These are phyloP conservation scores for Candida golubevii DNA, from an alignment of 805 yeast species.

Conservation along the genomic window DNA sequence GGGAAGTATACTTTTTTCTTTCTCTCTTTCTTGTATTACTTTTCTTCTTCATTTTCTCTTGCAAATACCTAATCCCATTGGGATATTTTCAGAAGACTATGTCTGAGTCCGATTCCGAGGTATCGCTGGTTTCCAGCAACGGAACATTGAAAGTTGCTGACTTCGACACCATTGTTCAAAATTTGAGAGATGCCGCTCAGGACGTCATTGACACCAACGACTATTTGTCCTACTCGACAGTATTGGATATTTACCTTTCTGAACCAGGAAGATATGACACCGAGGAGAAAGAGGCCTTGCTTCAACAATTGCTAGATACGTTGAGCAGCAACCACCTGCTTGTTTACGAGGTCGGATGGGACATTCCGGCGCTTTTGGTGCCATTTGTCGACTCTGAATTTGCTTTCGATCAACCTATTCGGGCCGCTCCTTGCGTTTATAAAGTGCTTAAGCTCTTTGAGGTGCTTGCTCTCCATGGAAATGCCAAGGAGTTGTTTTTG, in stretches of 20 bases:
- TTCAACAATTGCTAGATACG: slow-evolving; percentile 42
- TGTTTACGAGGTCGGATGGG: slow-evolving; percentile 81
- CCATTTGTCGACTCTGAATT: slow-evolving; percentile 44
- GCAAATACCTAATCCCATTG: too few species aligned
- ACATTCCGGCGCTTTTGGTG: slow-evolving; percentile 67
- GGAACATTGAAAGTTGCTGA: slow-evolving; percentile 15
- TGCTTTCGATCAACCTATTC: slow-evolving; percentile 23
- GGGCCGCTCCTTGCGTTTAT: slow-evolving; percentile 38
- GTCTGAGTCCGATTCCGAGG: slow-evolving; percentile 13
- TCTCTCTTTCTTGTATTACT: too few species aligned
- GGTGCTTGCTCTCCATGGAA: slow-evolving; percentile 62
- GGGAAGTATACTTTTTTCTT: too few species aligned
- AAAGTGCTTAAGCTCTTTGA: slow-evolving; percentile 50
- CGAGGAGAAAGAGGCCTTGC: slow-evolving; percentile 48
- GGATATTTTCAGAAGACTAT: background rate
- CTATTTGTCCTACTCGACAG: slow-evolving; percentile 66
- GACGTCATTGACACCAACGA: slow-evolving; percentile 49
- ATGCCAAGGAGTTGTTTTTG: slow-evolving; percentile 75
- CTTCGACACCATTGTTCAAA: slow-evolving; percentile 25
- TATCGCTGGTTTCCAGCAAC: slow-evolving; percentile 13
- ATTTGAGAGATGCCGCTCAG: slow-evolving; percentile 27
- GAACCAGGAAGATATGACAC: slow-evolving; percentile 44
- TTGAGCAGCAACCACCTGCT: slow-evolving; percentile 45
- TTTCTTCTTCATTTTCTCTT: too few species aligned
- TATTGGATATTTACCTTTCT: slow-evolving; percentile 56